phyloP scores from a whole-genome alignment of 768 basidiomycete species.

The Termitomyces sp. region DNA sequence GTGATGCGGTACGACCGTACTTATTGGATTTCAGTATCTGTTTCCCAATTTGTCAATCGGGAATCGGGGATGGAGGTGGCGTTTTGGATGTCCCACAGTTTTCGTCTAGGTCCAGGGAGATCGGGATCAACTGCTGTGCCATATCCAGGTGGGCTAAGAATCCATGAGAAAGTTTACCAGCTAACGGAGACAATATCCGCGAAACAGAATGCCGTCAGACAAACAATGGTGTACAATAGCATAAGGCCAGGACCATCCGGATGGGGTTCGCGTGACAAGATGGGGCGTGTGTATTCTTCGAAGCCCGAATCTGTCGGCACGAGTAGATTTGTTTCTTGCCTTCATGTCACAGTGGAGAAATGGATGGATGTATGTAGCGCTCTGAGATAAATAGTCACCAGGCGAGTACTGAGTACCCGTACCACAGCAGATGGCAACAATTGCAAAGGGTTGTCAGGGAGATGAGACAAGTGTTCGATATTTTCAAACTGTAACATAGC shows the following conservation, averaged over 20 bases:
- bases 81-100: conserved; percentile 16
- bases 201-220: conserved; percentile 20
- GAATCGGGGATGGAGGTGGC: conserved; percentile 20
- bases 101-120: conserved; percentile 7
- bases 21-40: conserved; percentile 11
- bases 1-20: conserved; percentile 18
- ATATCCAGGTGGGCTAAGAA: conserved; percentile 15
- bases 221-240: conserved; percentile 12
- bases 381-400: background rate
- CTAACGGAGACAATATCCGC: conserved; percentile 15
- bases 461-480: conserved; percentile 4
- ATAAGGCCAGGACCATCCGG: conserved; percentile 8
- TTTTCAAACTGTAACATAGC: background rate
- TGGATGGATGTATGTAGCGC: background rate
- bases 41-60: conserved; percentile 18
- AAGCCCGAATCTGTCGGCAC: conserved; percentile 20
- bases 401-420: background rate
- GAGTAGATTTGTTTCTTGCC: conserved; percentile 1
- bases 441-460: conserved; percentile 8
- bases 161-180: conserved; percentile 16
- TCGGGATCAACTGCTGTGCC: conserved; percentile 20
- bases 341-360: conserved; percentile 3
- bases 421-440: background rate
- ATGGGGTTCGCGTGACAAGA: conserved; percentile 8
- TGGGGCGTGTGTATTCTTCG: conserved; percentile 1